These are phyloP conservation scores for Amphicarpaea edgeworthii DNA, from an alignment of 306 rosid genomes.

Conservation along the genomic window DNA sequence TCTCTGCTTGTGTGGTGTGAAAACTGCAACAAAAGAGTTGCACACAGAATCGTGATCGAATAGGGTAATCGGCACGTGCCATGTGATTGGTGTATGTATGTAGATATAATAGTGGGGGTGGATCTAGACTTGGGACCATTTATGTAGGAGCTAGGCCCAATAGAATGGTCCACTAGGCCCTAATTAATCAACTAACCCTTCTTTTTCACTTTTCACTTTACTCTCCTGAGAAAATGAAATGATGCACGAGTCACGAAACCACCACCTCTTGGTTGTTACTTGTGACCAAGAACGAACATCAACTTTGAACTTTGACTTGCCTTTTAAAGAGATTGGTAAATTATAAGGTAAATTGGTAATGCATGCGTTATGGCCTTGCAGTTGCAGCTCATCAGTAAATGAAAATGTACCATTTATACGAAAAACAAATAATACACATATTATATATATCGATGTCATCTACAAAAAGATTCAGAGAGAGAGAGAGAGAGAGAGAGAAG, in stretches of 20 bases:
- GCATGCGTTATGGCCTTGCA: background rate
- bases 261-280: slow-evolving; percentile 18
- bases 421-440: slow-evolving; percentile 10
- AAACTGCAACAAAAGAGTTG: slow-evolving; percentile 14
- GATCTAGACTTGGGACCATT: slow-evolving; percentile 37
- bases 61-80: slow-evolving; percentile 46
- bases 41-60: slow-evolving; percentile 17
- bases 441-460: no score
- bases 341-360: background rate
- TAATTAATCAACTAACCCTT: slow-evolving; percentile 4
- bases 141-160: slow-evolving; percentile 34
- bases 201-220: background rate
- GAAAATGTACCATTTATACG: slow-evolving; percentile 10
- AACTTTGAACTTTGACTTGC: slow-evolving; percentile 17
- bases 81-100: background rate
- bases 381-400: background rate
- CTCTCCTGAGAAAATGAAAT: background rate
- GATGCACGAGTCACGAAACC: background rate
- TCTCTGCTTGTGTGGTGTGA: slow-evolving; percentile 3
- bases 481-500: background rate
- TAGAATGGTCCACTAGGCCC: slow-evolving; percentile 39
- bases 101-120: slow-evolving; percentile 10
- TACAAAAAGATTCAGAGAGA: background rate
- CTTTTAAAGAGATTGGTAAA: background rate
- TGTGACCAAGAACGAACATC: background rate